Conservation (phyloP, 257 asterid genomes). For the Leonotis leonurus region DNA sequence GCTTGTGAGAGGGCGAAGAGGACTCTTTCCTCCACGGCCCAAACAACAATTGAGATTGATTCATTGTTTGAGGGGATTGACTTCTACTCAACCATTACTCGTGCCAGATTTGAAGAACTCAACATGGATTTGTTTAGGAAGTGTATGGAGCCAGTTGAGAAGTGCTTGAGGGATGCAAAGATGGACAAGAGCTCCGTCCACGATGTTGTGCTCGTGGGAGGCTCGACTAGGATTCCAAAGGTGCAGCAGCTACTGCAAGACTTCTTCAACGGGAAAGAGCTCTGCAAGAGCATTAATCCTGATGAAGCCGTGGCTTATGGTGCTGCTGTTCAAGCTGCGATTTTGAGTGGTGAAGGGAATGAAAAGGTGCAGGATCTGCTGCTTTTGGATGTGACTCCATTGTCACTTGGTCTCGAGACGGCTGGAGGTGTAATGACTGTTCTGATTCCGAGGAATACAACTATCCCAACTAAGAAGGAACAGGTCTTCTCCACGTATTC, state of each 20-base stretch:
- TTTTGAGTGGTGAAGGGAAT: conserved; percentile 21
- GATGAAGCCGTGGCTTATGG: conserved; percentile 26
- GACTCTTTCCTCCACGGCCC: conserved; percentile 20
- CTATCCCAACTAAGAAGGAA: conserved; percentile 13
- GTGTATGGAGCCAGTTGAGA: conserved; percentile 18
- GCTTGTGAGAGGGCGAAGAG: conserved; percentile 24
- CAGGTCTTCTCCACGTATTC: neutral
- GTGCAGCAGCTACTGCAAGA: conserved; percentile 22
- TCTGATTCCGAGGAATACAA: conserved; percentile 19
- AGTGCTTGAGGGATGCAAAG: conserved; percentile 11
- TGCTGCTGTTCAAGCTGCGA: conserved; percentile 22
- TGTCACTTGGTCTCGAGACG: conserved; percentile 19
- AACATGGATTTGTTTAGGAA: conserved; percentile 13
- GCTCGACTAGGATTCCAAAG: conserved; percentile 23
- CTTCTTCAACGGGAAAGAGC: conserved; percentile 22
- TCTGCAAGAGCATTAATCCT: conserved; percentile 21
- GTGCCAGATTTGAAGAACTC: neutral
- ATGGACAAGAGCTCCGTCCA: conserved; percentile 21
- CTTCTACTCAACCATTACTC: conserved; percentile 5
- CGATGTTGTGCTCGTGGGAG: conserved; percentile 22
- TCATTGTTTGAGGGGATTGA: neutral
- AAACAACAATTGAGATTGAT: conserved; percentile 12
- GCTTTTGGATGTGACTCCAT: conserved; percentile 21
- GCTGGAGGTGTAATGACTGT: conserved; percentile 19
- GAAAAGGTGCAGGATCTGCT: conserved; percentile 23